A percentile compares a stretch with the other conserved stretches of the same genome.
Conservation (phyloP, 1,284 basidiomycete genomes). For the Cryptococcus jaspeensis region DNA sequence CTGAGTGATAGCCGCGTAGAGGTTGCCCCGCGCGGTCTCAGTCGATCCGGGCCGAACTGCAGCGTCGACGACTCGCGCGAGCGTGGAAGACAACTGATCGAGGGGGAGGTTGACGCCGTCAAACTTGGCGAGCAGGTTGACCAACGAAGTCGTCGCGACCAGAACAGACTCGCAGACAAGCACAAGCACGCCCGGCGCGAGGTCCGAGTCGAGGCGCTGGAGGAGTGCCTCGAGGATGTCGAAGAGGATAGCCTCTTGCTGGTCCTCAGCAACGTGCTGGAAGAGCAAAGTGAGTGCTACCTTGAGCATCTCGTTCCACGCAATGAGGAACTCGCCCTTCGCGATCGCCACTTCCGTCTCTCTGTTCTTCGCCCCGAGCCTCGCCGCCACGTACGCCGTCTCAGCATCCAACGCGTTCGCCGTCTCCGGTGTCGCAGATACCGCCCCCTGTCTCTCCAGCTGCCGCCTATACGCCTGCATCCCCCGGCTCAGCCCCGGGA, state of each 20-base stretch:
- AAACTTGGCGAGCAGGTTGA: slow-evolving; percentile 62
- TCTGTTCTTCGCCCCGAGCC: slow-evolving; percentile 82
- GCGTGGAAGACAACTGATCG: slow-evolving; percentile 72
- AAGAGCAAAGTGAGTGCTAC: slow-evolving; percentile 81
- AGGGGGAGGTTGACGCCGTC: slow-evolving; percentile 69
- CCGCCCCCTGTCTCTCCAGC: slow-evolving; percentile 66
- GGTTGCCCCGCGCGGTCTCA: slow-evolving; percentile 91
- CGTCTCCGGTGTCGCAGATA: slow-evolving; percentile 49
- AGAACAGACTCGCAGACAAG: slow-evolving; percentile 78
- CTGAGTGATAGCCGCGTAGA: slow-evolving; percentile 89
- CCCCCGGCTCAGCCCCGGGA: slow-evolving; percentile 67
- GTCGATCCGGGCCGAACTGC: slow-evolving; percentile 73
- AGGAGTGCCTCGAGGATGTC: slow-evolving; percentile 75
- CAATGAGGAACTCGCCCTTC: slow-evolving; percentile 66
- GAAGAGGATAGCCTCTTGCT: slow-evolving; percentile 79
- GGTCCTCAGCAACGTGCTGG: slow-evolving; percentile 71
- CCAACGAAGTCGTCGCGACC: slow-evolving; percentile 77
- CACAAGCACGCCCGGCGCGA: slow-evolving; percentile 70
- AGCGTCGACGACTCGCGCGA: slow-evolving; percentile 75
- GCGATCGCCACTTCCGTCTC: slow-evolving; percentile 74
- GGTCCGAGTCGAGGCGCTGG: slow-evolving; percentile 53
- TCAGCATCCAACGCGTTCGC: slow-evolving; percentile 65
- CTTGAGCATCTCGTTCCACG: slow-evolving; percentile 80
- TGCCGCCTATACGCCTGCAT: slow-evolving; percentile 62
- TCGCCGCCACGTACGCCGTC: slow-evolving; percentile 71